Evolutionary conservation across 148 eudicot species (phyloP), one percentile per base, ranked within the genome.

Genomic region (Rhododendron ferrugineum): DNA sequence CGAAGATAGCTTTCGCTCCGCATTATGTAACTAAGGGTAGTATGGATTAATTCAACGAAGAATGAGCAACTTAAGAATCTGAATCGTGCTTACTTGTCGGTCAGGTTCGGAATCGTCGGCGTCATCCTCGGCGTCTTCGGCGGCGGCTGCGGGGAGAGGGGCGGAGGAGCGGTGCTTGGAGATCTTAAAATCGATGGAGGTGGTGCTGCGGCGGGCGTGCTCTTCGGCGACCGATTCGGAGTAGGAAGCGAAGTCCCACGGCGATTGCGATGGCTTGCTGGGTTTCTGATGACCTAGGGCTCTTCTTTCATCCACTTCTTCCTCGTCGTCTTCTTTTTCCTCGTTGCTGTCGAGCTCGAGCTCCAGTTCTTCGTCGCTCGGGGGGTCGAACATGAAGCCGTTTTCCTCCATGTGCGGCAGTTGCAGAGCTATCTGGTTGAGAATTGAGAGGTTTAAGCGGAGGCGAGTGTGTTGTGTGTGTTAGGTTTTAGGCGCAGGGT

Each of bases 221-320:
- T 96, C 99, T 2, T 95, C 97, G 32, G 94, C 93, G 36, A 90
- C 97, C 15, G 96, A 93, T 85, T 92, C 95, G 0, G 94, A 89
- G 87, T 89, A 96, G 10, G 96, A 83, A 10, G 95, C 93, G 88
- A 96, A 96, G 84, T 95, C 96, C 99, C 99, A 96, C 6, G 97
- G 93, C 4, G 99, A 90, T 52, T 89, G 91, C n/a, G 90, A 50
- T 52, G 36, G 5, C 5, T 70, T 70, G 34, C 79, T 62, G 4
- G n/a, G 28, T 11, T 26, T 66, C 11, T 66, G 40, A 6, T 44
- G 60, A 62, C 20, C 86, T 56, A 84, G 46, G 49, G 22, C 30
- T 36, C 44, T 78, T 46, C 54, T 52, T 34, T n/a, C 77, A 18
- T 36, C 84, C 4, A n/a, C 86, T 32, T 40, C 37, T 18, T 84